A percentile compares a stretch with the other conserved stretches of the same genome.
Evolutionary conservation across 2,329 filamentous ascomycete genomes (phyloP).

Genomic region (Volutella citrinella): DNA sequence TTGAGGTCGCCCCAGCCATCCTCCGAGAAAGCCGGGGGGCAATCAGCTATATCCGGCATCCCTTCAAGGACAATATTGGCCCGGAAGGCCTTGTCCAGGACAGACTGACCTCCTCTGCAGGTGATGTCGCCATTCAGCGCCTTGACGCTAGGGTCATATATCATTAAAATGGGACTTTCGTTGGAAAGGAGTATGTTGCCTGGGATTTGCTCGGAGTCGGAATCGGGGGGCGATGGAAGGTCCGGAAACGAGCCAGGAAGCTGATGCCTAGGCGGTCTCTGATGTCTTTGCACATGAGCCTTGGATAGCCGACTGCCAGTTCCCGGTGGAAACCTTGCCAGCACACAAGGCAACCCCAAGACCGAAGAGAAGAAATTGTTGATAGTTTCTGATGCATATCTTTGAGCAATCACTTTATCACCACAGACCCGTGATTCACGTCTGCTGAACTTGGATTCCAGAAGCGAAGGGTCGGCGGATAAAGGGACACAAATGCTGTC

Average conservation of each 20-base stretch:
- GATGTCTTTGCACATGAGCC: conserved; percentile 62
- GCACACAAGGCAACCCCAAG: conserved; percentile 74
- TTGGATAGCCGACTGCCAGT: conserved; percentile 67
- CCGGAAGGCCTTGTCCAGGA: conserved; percentile 74
- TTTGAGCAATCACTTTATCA: conserved; percentile 67
- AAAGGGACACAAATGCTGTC: conserved; percentile 56
- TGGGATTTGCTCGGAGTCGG: conserved; percentile 44
- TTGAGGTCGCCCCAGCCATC: conserved; percentile 70
- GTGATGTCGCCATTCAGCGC: conserved; percentile 72
- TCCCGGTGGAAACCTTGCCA: conserved; percentile 79
- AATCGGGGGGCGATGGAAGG: conserved; percentile 55
- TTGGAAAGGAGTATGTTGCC: conserved; percentile 78
- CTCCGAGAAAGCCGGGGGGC: conserved; percentile 70
- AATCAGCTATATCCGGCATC: too few relatives aligned
- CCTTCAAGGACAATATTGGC: conserved; percentile 78
- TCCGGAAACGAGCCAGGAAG: conserved; percentile 54
- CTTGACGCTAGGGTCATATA: conserved; percentile 77
- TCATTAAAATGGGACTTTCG: conserved; percentile 86
- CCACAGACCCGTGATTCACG: conserved; percentile 74
- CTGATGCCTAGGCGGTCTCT: too few relatives aligned
- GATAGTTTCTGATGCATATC: conserved; percentile 64
- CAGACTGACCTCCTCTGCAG: conserved; percentile 57
- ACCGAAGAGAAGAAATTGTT: conserved; percentile 74
- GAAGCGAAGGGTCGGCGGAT: conserved; percentile 62
- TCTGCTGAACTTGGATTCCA: conserved; percentile 39